A percentile compares a stretch with the other conserved stretches of the same genome.
Evolutionary conservation across 257 asterid genomes (phyloP).

Genomic region (Nicotiana knightiana): DNA sequence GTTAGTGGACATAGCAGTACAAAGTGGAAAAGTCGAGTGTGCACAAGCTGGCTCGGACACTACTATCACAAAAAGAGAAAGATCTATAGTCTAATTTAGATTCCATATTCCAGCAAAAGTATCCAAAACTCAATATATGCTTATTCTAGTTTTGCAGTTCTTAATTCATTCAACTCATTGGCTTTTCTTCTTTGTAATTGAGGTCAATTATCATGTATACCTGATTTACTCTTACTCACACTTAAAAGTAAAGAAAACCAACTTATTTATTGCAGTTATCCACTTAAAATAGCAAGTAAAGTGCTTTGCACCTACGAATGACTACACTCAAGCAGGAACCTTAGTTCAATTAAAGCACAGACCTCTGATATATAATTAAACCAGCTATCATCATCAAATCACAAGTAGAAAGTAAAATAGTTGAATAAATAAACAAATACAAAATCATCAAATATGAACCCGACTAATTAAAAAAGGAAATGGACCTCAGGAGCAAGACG

Average conservation of each 20-base stretch:
- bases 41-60: background rate
- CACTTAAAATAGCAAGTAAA: background rate
- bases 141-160: background rate
- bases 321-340: background rate
- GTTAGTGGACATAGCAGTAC: background rate
- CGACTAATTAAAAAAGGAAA: background rate
- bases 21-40: background rate
- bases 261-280: background rate
- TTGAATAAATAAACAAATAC: background rate
- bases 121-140: background rate
- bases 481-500: constrained; percentile 88
- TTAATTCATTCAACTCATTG: background rate
- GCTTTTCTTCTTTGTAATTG: background rate
- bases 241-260: background rate
- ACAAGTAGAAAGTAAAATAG: background rate
- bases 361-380: background rate
- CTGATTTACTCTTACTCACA: background rate
- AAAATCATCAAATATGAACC: background rate
- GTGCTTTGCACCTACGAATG: background rate
- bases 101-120: background rate
- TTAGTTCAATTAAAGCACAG: background rate
- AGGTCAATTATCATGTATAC: background rate
- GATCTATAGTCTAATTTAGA: background rate
- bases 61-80: background rate
- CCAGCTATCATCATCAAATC: no score